phyloP scores from a whole-genome alignment of 345 rosid genomes.

The Hibiscus syriacus region DNA sequence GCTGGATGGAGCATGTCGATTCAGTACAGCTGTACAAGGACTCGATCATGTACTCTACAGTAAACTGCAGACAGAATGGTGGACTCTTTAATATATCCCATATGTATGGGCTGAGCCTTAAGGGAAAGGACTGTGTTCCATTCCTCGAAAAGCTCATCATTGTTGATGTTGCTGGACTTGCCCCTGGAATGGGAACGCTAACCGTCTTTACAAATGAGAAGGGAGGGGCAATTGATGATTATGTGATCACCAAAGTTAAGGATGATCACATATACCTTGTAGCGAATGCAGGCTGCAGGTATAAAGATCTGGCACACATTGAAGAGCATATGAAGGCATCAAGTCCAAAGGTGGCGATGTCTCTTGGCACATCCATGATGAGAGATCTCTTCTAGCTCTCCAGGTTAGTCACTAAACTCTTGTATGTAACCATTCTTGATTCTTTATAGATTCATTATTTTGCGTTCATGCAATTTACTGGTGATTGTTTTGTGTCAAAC shows the following conservation, averaged over 20 bases:
- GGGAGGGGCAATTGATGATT: constrained; percentile 95
- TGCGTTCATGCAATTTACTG: constrained; percentile 64
- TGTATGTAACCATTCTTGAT: too few species aligned
- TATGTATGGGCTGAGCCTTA: too few species aligned
- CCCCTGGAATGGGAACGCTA: constrained; percentile 59
- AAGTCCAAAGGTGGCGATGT: constrained; percentile 91
- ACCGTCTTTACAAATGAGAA: constrained; percentile 91
- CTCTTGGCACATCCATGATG: constrained; percentile 91
- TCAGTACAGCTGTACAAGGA: constrained; percentile 97
- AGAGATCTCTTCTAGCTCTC: too few species aligned
- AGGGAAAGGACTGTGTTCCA: too few species aligned
- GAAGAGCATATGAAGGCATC: constrained; percentile 76
- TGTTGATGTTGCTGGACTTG: too few species aligned
- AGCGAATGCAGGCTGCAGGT: too few species aligned
- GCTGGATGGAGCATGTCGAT: constrained; percentile 99
- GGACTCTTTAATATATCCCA: neutral
- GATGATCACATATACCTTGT: too few species aligned
- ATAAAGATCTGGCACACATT: too few species aligned
- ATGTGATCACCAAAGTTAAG: constrained; percentile 82
- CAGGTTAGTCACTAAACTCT: too few species aligned
- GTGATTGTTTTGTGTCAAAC: too few species aligned
- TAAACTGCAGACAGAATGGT: neutral
- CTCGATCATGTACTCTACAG: constrained; percentile 19
- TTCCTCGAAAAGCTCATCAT: too few species aligned
- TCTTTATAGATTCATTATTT: too few species aligned